Percentiles rank a stretch among this genome's conserved stretches.
phyloP scores from a whole-genome alignment of 805 yeast genomes.

The Wickerhamomyces canadensis region DNA sequence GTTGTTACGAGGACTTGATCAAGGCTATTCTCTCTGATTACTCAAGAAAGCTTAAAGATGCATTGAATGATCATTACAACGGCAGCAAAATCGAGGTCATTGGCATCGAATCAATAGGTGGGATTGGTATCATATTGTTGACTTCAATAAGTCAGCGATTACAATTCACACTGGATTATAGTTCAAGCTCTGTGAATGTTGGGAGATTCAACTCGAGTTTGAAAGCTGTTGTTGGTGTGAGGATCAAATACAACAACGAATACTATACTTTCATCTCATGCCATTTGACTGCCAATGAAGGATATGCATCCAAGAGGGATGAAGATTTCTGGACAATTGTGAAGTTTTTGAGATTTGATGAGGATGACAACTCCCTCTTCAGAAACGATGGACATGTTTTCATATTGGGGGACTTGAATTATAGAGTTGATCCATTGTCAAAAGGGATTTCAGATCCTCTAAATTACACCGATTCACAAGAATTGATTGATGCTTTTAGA shows the following conservation, averaged over 20 bases:
- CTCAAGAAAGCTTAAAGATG: slow-evolving; percentile 29
- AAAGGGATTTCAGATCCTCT: slow-evolving; percentile 1
- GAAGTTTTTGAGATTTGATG: slow-evolving; percentile 51
- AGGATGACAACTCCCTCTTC: slow-evolving; percentile 40
- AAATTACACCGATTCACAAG: too few relatives aligned
- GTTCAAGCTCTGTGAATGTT: slow-evolving; percentile 3
- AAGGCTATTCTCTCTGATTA: slow-evolving; percentile 31
- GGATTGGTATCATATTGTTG: slow-evolving; percentile 49
- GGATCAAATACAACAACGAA: slow-evolving; percentile 32
- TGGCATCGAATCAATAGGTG: slow-evolving; percentile 45
- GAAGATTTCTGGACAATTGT: slow-evolving; percentile 44
- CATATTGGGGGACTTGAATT: slow-evolving; percentile 83
- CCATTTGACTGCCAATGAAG: slow-evolving; percentile 81
- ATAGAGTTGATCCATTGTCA: slow-evolving; percentile 42
- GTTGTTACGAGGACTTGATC: slow-evolving; percentile 37
- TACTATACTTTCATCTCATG: slow-evolving; percentile 56
- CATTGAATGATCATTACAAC: slow-evolving; percentile 33
- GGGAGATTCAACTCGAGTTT: slow-evolving; percentile 44
- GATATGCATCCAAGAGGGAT: slow-evolving; percentile 49
- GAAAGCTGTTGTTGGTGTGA: slow-evolving; percentile 69
- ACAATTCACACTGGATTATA: background rate
- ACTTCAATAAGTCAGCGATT: too few relatives aligned
- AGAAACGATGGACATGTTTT: slow-evolving; percentile 56
- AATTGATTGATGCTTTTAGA: slow-evolving; percentile 16
- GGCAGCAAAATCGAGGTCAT: slow-evolving; percentile 34